Conservation (phyloP, 345 rosid genomes). For the Turnera subulata region DNA sequence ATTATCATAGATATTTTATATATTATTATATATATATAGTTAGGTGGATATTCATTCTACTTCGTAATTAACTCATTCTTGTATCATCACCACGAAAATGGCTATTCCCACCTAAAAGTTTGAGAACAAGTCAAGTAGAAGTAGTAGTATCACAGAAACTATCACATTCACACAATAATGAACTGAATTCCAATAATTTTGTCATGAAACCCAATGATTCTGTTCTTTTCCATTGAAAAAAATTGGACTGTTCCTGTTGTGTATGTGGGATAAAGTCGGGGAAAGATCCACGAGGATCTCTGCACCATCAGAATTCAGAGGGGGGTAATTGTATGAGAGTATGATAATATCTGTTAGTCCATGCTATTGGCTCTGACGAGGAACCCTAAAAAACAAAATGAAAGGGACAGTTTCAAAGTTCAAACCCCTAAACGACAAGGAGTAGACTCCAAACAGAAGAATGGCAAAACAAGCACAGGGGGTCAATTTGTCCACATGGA, state of each 20-base stretch:
- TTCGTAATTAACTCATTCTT: too few relatives aligned
- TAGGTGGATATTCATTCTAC: too few relatives aligned
- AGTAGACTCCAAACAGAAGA: conserved; percentile 25
- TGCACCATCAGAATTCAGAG: too few relatives aligned
- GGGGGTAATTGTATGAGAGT: too few relatives aligned
- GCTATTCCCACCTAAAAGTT: too few relatives aligned
- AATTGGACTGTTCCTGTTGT: neutral
- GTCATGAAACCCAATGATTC: neutral
- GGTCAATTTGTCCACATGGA: conserved; percentile 17
- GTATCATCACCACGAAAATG: too few relatives aligned
- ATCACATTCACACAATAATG: neutral
- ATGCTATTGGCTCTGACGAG: too few relatives aligned
- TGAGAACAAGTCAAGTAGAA: neutral
- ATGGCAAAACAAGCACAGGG: neutral
- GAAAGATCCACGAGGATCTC: neutral
- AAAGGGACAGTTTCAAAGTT: conserved; percentile 18
- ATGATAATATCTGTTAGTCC: too few relatives aligned
- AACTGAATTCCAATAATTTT: neutral
- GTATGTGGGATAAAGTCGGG: neutral
- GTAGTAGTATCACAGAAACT: neutral
- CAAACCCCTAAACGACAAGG: conserved; percentile 19
- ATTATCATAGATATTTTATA: too few relatives aligned
- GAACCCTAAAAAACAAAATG: conserved; percentile 13
- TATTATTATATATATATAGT: too few relatives aligned
- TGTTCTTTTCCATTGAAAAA: neutral